Evolutionary conservation across 768 basidiomycete genomes (phyloP), one percentile per base, ranked within the genome.

Genomic region (Strobilomyces confusus): DNA sequence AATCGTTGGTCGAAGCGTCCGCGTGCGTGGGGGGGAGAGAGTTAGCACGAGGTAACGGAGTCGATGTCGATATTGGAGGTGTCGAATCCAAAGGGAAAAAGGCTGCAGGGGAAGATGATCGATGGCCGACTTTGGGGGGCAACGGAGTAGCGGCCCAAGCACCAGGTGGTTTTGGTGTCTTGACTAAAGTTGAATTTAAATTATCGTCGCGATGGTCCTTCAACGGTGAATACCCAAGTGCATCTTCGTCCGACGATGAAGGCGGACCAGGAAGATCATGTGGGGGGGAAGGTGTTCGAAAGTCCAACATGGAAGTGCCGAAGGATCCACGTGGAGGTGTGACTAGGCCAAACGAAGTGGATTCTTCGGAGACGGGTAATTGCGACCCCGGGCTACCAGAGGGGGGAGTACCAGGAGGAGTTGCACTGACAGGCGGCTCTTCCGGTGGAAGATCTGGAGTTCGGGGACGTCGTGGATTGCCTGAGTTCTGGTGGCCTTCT

Each of bases 251-350:
- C 3, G 70, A 71, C 11, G 80, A 79, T n/a, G 77, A 78, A 3
- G 86, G 84, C 4, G 82, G 84, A 17, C 69, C 83, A 13, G 86
- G 86, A 44, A 89, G 79, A 8, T 84, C 78, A 38, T 72, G 73
- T 1, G 83, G 81, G 29, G 87, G 84, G 1, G 86, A 81, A 9
- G 84, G 86, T 0, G 83, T 86, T 59, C 76, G 70, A 59, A 82
- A 83, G 48, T 81, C 79, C 14, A 74, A 55, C 54, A 72, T 77
- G 11, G 78, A 73, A 29, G 65, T 66, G 48, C 61, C 70, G 42
- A 77, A 72, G 3, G 75, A 58, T 42, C 68, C 72, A 26, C 73
- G 75, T 11, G 79, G 79, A 8, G 82, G 83, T 1, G 84, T 82
- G 38, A 73, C 66, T 42, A 76, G 67, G 8, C 57, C 48, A 33